A percentile compares a stretch with the other conserved stretches of the same genome.
These are phyloP conservation scores for Thelonectria discophora DNA, from an alignment of 2,329 filamentous ascomycete genomes.

Conservation along the genomic window DNA sequence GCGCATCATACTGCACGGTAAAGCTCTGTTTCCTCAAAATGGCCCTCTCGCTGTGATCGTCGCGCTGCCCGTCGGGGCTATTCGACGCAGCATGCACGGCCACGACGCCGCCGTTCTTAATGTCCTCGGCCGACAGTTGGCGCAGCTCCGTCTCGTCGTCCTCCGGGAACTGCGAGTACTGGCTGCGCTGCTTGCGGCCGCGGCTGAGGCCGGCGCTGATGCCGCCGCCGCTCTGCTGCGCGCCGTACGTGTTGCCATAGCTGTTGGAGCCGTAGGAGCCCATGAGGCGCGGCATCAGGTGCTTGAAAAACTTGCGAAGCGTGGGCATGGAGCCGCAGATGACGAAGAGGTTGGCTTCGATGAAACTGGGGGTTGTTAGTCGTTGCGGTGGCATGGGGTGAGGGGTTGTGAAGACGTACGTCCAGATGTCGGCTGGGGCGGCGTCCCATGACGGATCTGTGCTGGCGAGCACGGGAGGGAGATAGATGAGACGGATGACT, in stretches of 20 bases:
- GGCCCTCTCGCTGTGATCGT: conserved; percentile 40
- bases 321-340: conserved; percentile 53
- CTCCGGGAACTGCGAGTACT: conserved; percentile 31
- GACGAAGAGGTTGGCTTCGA: conserved; percentile 52
- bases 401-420: conserved; percentile 37
- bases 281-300: conserved; percentile 44
- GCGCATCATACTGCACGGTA: conserved; percentile 30
- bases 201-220: conserved; percentile 12
- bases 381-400: too few species aligned
- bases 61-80: conserved; percentile 20
- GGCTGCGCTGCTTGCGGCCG: conserved; percentile 27
- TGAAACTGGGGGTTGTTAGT: conserved; percentile 38
- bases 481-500: conserved; percentile 40
- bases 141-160: conserved; percentile 28
- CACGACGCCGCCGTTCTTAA: conserved; percentile 8
- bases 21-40: conserved; percentile 41
- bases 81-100: conserved; percentile 23
- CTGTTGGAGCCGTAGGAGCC: conserved; percentile 19
- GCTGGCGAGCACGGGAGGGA: conserved; percentile 38
- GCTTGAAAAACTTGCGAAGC: conserved; percentile 47
- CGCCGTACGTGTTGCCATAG: conserved; percentile 17
- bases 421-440: conserved; percentile 42
- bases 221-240: conserved; percentile 17
- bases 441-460: conserved; percentile 45
- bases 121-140: conserved; percentile 19